Percentiles rank a stretch among this genome's conserved stretches.
phyloP scores from a whole-genome alignment of 108 stramenopile species.

The Cafeteria roenbergensis region DNA sequence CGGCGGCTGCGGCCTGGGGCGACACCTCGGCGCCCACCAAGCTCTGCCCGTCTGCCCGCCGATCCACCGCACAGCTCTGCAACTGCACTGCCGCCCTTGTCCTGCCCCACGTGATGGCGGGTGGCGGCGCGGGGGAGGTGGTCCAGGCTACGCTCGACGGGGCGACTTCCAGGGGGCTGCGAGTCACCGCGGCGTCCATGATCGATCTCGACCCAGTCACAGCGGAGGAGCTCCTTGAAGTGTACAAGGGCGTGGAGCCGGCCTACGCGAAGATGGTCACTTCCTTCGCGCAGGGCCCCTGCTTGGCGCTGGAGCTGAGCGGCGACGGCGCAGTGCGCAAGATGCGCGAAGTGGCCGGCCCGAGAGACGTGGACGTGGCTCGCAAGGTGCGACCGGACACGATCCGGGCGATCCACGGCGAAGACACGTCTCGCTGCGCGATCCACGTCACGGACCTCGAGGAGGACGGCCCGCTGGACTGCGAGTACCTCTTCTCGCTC shows the following conservation, averaged over 20 bases:
- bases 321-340: constrained; percentile 35
- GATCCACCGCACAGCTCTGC: no score
- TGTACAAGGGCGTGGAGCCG: constrained; percentile 39
- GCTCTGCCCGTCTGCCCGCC: no score
- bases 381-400: constrained; percentile 44
- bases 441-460: constrained; percentile 68
- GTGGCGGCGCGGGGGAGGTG: neutral
- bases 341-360: constrained; percentile 53
- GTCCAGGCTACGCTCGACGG: neutral
- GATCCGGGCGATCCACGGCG: constrained; percentile 53
- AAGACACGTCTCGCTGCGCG: constrained; percentile 43
- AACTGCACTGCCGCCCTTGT: neutral
- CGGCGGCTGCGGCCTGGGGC: no score
- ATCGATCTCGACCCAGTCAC: constrained; percentile 45
- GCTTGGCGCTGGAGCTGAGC: constrained; percentile 21
- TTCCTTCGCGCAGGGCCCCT: constrained; percentile 16
- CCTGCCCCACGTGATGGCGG: neutral
- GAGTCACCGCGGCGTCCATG: constrained; percentile 39
- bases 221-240: constrained; percentile 57
- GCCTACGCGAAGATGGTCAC: constrained; percentile 10
- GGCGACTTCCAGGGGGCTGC: neutral
- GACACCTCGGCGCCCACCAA: no score
- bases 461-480: constrained; percentile 53
- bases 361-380: constrained; percentile 61
- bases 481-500: constrained; percentile 52